Conservation (phyloP, 441 rosid genomes). For the Aquilaria agallochum region DNA sequence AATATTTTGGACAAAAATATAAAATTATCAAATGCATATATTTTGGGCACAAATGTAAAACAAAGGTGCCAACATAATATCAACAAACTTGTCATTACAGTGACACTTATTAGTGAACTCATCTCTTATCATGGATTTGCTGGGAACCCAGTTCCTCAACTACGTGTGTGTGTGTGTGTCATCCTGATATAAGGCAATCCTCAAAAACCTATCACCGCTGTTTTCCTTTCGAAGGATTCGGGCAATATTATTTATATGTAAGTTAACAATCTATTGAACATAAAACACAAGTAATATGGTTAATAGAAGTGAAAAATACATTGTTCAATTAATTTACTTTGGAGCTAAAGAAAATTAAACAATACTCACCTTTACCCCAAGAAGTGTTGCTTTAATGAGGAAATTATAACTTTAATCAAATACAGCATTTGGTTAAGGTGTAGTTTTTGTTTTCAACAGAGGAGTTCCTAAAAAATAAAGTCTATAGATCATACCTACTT, state of each 20-base stretch:
- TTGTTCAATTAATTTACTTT: not conserved
- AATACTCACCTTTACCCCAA: slow-evolving; percentile 79
- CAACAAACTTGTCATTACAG: no score
- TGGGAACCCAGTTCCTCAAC: no score
- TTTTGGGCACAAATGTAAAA: no score
- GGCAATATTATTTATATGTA: slow-evolving; percentile 88
- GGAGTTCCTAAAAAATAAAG: slow-evolving; percentile 86
- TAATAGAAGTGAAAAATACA: not conserved
- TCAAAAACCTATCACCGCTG: slow-evolving; percentile 85
- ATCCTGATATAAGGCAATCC: slow-evolving; percentile 88
- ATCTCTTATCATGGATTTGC: no score
- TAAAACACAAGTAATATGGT: not conserved
- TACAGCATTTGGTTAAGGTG: slow-evolving; percentile 82
- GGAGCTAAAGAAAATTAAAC: slow-evolving; percentile 3
- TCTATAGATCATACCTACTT: slow-evolving; percentile 87
- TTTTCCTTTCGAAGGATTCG: slow-evolving; percentile 94
- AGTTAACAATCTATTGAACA: slow-evolving; percentile 59
- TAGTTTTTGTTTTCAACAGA: slow-evolving; percentile 62
- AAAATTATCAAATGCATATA: no score
- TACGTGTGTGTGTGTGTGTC: slow-evolving; percentile 48
- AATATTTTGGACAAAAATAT: no score
- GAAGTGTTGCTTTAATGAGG: slow-evolving; percentile 85
- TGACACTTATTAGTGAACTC: no score
- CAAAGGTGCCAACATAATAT: no score
- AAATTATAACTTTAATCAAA: slow-evolving; percentile 97